Evolutionary conservation across 1,284 basidiomycete species (phyloP).

Genomic region (Mixia osmundae): DNA sequence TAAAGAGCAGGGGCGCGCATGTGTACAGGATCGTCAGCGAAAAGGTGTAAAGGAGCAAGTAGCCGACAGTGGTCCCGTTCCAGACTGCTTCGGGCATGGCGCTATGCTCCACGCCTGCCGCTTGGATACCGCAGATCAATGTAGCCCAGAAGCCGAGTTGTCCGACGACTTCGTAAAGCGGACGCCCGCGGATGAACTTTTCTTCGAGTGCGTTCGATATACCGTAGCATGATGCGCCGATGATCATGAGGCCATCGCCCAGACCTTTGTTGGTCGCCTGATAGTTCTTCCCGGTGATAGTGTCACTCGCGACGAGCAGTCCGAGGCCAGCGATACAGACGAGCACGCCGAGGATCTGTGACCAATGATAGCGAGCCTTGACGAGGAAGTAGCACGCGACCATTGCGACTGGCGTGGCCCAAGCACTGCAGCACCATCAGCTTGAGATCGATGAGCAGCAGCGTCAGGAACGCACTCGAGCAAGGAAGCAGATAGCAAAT

Average conservation of each 20-base stretch:
- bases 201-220: slow-evolving; percentile 69
- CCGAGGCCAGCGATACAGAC: slow-evolving; percentile 52
- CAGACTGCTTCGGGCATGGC: slow-evolving; percentile 39
- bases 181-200: slow-evolving; percentile 50
- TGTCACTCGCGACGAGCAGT: slow-evolving; percentile 22
- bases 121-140: slow-evolving; percentile 40
- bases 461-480: slow-evolving; percentile 48
- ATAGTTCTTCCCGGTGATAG: slow-evolving; percentile 16
- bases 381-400: slow-evolving; percentile 59
- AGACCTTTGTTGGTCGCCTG: slow-evolving; percentile 5
- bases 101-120: slow-evolving; percentile 44
- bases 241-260: slow-evolving; percentile 10
- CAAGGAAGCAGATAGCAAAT: slow-evolving; percentile 60
- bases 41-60: slow-evolving; percentile 43
- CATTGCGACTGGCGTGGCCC: slow-evolving; percentile 60
- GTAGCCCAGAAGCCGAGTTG: slow-evolving; percentile 1
- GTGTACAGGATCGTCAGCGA: slow-evolving; percentile 57
- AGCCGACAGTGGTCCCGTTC: slow-evolving; percentile 43
- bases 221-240: slow-evolving; percentile 59
- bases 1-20: slow-evolving; percentile 55
- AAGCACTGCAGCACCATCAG: slow-evolving; percentile 22
- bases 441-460: not conserved
- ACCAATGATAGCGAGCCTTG: slow-evolving; percentile 53
- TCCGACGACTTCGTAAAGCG: slow-evolving; percentile 38
- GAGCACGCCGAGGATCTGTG: slow-evolving; percentile 42